Evolutionary conservation across 108 stramenopile genomes (phyloP).

Genomic region (Pseudonitzschia pungens): DNA sequence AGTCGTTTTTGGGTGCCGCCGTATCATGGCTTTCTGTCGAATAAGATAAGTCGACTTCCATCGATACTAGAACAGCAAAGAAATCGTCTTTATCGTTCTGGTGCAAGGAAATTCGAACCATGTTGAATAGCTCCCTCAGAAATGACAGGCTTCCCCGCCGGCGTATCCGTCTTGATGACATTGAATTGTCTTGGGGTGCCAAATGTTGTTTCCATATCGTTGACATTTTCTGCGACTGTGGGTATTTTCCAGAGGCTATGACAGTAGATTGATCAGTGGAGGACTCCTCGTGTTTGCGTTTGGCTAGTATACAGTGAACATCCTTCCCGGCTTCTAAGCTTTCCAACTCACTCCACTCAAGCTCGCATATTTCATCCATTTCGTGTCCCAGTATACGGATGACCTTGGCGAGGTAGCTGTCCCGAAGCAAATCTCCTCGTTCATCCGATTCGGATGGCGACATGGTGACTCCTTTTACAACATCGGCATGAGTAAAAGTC

Average conservation of each 20-base stretch:
- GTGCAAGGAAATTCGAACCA: slow-evolving; percentile 79
- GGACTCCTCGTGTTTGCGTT: slow-evolving; percentile 15
- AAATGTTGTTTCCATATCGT: slow-evolving; percentile 79
- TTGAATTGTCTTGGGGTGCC: slow-evolving; percentile 77
- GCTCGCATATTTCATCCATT: slow-evolving; percentile 45
- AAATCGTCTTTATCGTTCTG: slow-evolving; percentile 87
- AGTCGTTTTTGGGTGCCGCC: neutral
- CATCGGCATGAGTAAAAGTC: slow-evolving; percentile 80
- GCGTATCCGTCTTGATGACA: slow-evolving; percentile 62
- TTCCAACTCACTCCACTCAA: slow-evolving; percentile 60
- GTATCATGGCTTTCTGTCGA: slow-evolving; percentile 6
- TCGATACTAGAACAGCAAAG: slow-evolving; percentile 57
- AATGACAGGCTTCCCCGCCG: slow-evolving; percentile 75
- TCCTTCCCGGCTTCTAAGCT: slow-evolving; percentile 4
- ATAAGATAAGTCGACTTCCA: slow-evolving; percentile 50
- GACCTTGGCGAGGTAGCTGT: slow-evolving; percentile 68
- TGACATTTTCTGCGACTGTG: slow-evolving; percentile 21
- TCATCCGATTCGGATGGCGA: slow-evolving; percentile 37
- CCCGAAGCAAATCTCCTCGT: slow-evolving; percentile 32
- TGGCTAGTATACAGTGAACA: neutral
- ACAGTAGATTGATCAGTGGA: slow-evolving; percentile 32
- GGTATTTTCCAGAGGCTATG: slow-evolving; percentile 15
- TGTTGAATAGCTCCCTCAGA: slow-evolving; percentile 81
- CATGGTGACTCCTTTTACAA: slow-evolving; percentile 78
- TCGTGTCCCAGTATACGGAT: slow-evolving; percentile 67